Base-by-base conservation (phyloP, 192 early-diverging fungal genomes). In the Coemansia interrupta region DNA sequence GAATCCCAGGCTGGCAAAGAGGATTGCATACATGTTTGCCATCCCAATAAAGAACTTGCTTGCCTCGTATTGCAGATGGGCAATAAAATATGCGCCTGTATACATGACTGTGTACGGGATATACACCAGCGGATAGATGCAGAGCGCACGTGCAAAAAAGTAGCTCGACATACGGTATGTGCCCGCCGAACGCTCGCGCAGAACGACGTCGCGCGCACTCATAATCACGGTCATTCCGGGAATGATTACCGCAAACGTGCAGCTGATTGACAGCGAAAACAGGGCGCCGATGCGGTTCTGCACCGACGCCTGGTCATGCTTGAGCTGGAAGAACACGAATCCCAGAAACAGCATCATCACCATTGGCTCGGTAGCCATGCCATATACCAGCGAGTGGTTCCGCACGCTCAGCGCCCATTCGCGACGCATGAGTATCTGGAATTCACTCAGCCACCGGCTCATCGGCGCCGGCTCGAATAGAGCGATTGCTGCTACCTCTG, bases 131-230 rank as follows among this genome's bases (percentile, higher is more conserved):
- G 73, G 73, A 54, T 80, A 61, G 24, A 80, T 68, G 51, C 77
- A 78, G 9, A 87, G 56, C 19, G 84, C 58, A 48, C 84, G 85
- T n/a, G 86, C 81, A 59, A 84, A 51, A 49, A 79, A 88, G 50
- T 74, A 86, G 41, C 80, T 70, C 7, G 80, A 66, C 49, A 82
- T 66, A 15, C 88, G 64, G 78, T 88, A 90, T 11, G 81, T 74
- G 2, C 84, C 83, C 17, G 71, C 62, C 10, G 83, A 78, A 5
- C 87, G 72, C 68, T 90, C 88, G 14, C 85, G 82, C 29, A 72
- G 23, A 53, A 85, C 65, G 19, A 84, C 78, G n/a, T 47, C 59
- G 18, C 76, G 74, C 19, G 81, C 68, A n/a, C 61, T 29, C 30
- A 73, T 69, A 36, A 81, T 71, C 11, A 73, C 40, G 0, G 60